Percentiles rank a stretch among this genome's conserved stretches.
These are phyloP conservation scores for Populus trichocarpa DNA, from an alignment of 441 rosid species.

Conservation along the genomic window DNA sequence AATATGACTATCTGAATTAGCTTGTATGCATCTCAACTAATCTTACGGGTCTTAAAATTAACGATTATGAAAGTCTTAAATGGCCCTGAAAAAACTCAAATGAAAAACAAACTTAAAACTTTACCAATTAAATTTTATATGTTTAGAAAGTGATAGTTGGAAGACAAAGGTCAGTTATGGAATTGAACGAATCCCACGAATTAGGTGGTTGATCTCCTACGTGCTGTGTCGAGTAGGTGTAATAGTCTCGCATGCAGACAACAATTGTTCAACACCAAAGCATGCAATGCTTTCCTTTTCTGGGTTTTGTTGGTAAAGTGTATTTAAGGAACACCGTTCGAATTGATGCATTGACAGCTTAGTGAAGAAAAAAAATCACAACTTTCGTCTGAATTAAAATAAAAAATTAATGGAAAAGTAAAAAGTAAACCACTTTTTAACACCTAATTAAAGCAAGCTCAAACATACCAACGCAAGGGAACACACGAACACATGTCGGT, in stretches of 20 bases:
- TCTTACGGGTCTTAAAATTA: no score
- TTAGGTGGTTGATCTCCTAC: no score
- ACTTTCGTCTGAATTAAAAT: neutral
- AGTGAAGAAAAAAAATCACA: neutral
- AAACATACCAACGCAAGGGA: neutral
- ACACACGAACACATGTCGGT: neutral
- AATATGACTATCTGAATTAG: fast-evolving
- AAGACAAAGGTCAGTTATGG: no score
- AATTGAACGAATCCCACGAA: no score
- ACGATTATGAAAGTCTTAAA: no score
- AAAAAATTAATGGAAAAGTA: neutral
- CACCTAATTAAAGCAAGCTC: neutral
- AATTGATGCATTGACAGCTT: neutral
- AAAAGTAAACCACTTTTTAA: neutral
- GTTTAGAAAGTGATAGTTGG: no score
- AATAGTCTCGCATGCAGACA: neutral
- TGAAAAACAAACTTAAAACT: no score
- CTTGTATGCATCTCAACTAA: no score
- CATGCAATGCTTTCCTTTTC: no score
- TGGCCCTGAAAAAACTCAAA: no score
- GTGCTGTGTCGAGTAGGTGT: neutral
- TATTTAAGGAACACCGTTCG: neutral
- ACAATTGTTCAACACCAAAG: neutral
- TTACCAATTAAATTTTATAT: no score
- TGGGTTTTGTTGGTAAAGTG: no score